Evolutionary conservation across 202 grass and related monocot genomes (phyloP).

Genomic region (Carex sylvatica): DNA sequence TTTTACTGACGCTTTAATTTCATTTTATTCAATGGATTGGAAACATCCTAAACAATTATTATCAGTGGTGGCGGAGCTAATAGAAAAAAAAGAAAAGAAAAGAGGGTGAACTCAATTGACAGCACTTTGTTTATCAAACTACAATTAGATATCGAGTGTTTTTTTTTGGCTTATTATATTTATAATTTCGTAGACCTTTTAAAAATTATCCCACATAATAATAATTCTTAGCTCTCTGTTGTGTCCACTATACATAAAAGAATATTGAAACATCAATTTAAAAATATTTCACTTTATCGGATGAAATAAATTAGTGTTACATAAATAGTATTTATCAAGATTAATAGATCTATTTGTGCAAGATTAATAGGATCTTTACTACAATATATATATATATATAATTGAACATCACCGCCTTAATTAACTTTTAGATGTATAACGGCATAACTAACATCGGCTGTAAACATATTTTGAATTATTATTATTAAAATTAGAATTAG

Average conservation of each 20-base stretch:
- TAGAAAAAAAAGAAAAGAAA: too few relatives aligned
- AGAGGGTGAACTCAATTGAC: too few relatives aligned
- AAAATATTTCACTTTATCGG: neutral
- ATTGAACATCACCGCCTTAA: neutral
- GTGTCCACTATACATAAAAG: neutral
- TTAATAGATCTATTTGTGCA: neutral
- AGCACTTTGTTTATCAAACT: too few relatives aligned
- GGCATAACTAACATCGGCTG: neutral
- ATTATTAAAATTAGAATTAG: neutral
- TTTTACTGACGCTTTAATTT: too few relatives aligned
- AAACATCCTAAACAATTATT: too few relatives aligned
- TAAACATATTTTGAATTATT: neutral
- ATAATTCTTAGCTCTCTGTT: neutral
- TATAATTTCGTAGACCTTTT: neutral
- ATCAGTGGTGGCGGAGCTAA: too few relatives aligned
- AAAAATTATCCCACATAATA: neutral
- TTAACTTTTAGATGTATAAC: neutral
- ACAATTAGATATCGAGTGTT: too few relatives aligned
- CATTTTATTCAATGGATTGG: too few relatives aligned
- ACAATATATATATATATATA: neutral
- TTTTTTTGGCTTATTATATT: too few relatives aligned
- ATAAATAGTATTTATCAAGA: neutral
- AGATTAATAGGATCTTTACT: neutral
- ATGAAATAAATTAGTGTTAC: neutral
- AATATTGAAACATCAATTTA: neutral